Conservation (phyloP, 2,329 filamentous ascomycete species). For the Arthrobotrys conoides region DNA sequence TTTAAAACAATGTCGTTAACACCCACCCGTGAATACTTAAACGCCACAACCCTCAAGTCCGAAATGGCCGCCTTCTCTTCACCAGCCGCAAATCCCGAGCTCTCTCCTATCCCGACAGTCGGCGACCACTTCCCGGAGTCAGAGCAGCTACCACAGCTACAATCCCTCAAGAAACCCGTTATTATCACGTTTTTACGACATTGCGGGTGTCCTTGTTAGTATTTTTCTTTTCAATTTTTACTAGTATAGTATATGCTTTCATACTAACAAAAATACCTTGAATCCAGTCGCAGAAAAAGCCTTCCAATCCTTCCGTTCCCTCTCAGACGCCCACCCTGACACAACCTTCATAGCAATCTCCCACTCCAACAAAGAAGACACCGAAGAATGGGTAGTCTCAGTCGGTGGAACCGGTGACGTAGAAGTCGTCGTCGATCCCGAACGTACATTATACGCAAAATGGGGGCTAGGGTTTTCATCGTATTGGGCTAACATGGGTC, state of each 20-base stretch:
- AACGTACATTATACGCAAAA: slow-evolving; percentile 74
- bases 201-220: slow-evolving; percentile 80
- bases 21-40: slow-evolving; percentile 49
- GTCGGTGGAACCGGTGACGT: slow-evolving; percentile 74
- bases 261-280: not conserved
- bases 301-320: slow-evolving; percentile 72
- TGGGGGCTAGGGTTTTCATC: slow-evolving; percentile 77
- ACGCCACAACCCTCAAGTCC: slow-evolving; percentile 46
- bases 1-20: slow-evolving; percentile 43
- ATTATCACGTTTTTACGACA: slow-evolving; percentile 79
- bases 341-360: slow-evolving; percentile 76
- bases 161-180: slow-evolving; percentile 71
- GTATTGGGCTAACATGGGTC: slow-evolving; percentile 76
- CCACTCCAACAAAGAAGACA: slow-evolving; percentile 72
- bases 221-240: not conserved
- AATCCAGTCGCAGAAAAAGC: slow-evolving; percentile 77
- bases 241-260: too few relatives aligned
- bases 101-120: slow-evolving; percentile 70
- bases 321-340: slow-evolving; percentile 69
- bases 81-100: slow-evolving; percentile 63
- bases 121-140: slow-evolving; percentile 73
- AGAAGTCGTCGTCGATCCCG: slow-evolving; percentile 74
- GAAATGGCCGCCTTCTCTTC: slow-evolving; percentile 57
- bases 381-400: slow-evolving; percentile 73
- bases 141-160: slow-evolving; percentile 70